These are phyloP conservation scores for Actinomucor elegans DNA, from an alignment of 371 early-diverging fungal genomes.

Conservation along the genomic window DNA sequence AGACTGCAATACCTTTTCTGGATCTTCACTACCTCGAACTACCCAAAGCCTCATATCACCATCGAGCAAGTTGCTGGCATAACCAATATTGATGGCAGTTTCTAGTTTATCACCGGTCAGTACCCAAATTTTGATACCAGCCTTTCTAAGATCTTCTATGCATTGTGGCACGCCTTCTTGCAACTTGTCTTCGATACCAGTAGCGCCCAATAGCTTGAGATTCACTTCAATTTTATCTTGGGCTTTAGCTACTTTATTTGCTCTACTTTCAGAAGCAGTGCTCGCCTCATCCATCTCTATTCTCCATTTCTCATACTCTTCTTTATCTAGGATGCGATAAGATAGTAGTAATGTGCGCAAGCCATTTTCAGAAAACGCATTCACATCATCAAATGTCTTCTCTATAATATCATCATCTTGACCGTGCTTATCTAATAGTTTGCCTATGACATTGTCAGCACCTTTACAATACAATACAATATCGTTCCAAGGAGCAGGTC, in stretches of 20 bases:
- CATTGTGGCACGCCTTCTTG: constrained; percentile 96
- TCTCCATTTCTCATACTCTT: constrained; percentile 72
- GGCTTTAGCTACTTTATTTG: constrained; percentile 66
- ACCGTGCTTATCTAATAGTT: constrained; percentile 52
- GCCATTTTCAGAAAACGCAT: constrained; percentile 78
- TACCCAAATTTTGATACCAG: constrained; percentile 98
- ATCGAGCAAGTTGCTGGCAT: constrained; percentile 81
- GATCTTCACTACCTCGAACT: constrained; percentile 52
- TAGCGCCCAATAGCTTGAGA: constrained; percentile 87
- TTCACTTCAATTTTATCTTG: constrained; percentile 81
- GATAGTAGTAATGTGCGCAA: constrained; percentile 90
- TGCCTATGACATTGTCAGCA: constrained; percentile 92
- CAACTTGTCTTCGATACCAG: constrained; percentile 98
- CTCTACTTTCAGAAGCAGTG: constrained; percentile 73
- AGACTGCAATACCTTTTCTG: constrained; percentile 40
- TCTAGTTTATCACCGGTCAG: constrained; percentile 99
- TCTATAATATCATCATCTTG: constrained; percentile 48
- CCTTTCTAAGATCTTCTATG: constrained; percentile 80
- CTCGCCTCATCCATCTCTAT: constrained; percentile 69
- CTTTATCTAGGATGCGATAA: constrained; percentile 65
- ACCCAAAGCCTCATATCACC: constrained; percentile 74
- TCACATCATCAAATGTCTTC: constrained; percentile 65
- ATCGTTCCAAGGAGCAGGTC: constrained; percentile 78
- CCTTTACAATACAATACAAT: constrained; percentile 94
- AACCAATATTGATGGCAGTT: constrained; percentile 98